A percentile compares a stretch with the other conserved stretches of the same genome.
Conservation (phyloP, 306 rosid genomes). For the Acacia acuminata region DNA sequence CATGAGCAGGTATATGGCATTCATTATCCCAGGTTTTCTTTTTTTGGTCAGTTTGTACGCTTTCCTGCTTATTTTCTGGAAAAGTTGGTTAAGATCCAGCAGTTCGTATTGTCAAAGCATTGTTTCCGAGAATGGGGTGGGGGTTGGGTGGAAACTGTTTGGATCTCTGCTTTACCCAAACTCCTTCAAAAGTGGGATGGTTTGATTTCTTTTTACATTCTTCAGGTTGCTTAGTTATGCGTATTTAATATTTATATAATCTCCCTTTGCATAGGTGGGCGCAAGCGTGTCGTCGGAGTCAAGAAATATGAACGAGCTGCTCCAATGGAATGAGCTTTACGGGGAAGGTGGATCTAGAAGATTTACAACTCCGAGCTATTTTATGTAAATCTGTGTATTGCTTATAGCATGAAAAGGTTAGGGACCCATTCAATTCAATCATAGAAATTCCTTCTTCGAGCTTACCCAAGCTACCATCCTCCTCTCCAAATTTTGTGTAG, state of each 20-base stretch:
- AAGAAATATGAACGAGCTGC: constrained; percentile 79
- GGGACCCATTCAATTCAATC: constrained; percentile 20
- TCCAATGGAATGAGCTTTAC: constrained; percentile 89
- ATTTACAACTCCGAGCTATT: constrained; percentile 77
- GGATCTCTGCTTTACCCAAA: not conserved
- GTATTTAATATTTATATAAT: too few species aligned
- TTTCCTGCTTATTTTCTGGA: not conserved
- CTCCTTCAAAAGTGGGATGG: too few species aligned
- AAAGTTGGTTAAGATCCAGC: not conserved
- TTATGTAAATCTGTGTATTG: constrained; percentile 72
- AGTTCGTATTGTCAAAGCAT: too few species aligned
- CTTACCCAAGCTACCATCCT: constrained; percentile 2
- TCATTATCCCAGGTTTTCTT: not conserved
- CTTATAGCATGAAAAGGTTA: constrained; percentile 18
- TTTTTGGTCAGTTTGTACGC: not conserved
- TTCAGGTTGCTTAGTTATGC: too few species aligned
- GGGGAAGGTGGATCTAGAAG: constrained; percentile 97
- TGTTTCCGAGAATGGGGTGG: too few species aligned
- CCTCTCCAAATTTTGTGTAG: not conserved
- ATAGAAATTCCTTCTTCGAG: too few species aligned
- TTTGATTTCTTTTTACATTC: too few species aligned
- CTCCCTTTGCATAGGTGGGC: constrained; percentile 55
- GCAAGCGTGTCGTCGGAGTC: constrained; percentile 95
- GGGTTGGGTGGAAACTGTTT: not conserved
- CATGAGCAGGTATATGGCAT: constrained; percentile 74